Base-by-base conservation (phyloP, 352 stramenopile genomes). In the Pythium phragmitis region DNA sequence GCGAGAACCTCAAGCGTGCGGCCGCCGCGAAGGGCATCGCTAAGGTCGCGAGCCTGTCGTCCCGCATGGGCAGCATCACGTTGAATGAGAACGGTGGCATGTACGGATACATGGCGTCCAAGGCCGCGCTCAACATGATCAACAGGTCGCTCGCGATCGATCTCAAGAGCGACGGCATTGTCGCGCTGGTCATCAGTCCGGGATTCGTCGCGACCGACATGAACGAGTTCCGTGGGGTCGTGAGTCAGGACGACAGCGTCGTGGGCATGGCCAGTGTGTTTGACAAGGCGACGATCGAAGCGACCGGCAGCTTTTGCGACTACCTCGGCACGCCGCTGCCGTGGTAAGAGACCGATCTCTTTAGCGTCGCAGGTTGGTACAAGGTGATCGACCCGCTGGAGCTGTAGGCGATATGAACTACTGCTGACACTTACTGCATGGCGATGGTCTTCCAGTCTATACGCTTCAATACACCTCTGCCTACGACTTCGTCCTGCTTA, bases 101-200 rank as follows among this genome's bases (percentile, higher is more conserved):
- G 33, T 91, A 90, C 64, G 82, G 76, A 48, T 92, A 94, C 62
- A 68, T 76, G 33, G 75, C 83, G 49, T 88, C 77, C 37, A 91
- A 92, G 60, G 48, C 80, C 0, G 85, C 82, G 12, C 63, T 89
- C 33, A 94, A 94, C 68, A 87, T 80, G 72, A 52, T 88, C 43
- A 85, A 68, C 56, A 68, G 62, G 50, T 69, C 43, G 21, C 49
- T 90, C 37, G 56, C 73, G 16, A 50, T 77, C 3, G 77, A 90
- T 33, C 64, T 88, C 1, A 70, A 78, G 57, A 30, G 46, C n/a
- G 60, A 83, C 39, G 76, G 73, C 5, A 82, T 90, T 41, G 48
- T 48, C 1, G 56, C 67, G 8, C 39, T 88, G 13, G 61, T 82
- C n/a, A 26, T 83, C 19, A 69, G 83, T 37, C 79, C 81, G 5